phyloP scores from a whole-genome alignment of 1,284 basidiomycete species.

The Anthracocystis setariae region DNA sequence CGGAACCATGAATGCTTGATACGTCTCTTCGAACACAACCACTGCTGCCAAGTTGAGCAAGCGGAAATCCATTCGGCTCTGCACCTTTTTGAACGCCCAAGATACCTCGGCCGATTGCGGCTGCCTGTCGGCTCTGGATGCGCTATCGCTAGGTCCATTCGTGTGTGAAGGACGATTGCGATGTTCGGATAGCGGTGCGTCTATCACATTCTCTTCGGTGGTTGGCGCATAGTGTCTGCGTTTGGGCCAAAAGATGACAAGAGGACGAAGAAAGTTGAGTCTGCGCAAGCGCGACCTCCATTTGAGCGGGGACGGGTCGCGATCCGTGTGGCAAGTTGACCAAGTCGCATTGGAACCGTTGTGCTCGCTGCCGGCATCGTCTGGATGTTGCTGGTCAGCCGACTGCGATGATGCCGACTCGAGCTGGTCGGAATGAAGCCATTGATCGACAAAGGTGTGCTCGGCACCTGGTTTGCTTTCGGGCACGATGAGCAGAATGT shows the following conservation, averaged over 20 bases:
- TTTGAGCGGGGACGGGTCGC: constrained; percentile 34
- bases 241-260: constrained; percentile 51
- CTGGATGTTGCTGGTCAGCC: constrained; percentile 1
- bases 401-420: constrained; percentile 25
- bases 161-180: neutral
- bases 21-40: constrained; percentile 58
- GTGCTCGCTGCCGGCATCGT: constrained; percentile 6
- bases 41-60: constrained; percentile 54
- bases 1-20: constrained; percentile 61
- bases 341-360: constrained; percentile 34
- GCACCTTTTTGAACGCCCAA: constrained; percentile 24
- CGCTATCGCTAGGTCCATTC: neutral
- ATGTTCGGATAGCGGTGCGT: constrained; percentile 25
- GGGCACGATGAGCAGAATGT: constrained; percentile 54
- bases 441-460: constrained; percentile 53
- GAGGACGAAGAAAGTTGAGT: constrained; percentile 55
- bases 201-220: constrained; percentile 30
- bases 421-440: constrained; percentile 36
- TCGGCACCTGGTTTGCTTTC: constrained; percentile 52
- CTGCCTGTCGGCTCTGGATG: neutral
- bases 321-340: constrained; percentile 32
- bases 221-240: constrained; percentile 30
- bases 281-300: constrained; percentile 42
- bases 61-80: constrained; percentile 46
- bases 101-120: constrained; percentile 21